Percentiles rank a stretch among this genome's conserved stretches.
Evolutionary conservation across 2,329 filamentous ascomycete species (phyloP).

Genomic region (Diaporthe vaccinii): DNA sequence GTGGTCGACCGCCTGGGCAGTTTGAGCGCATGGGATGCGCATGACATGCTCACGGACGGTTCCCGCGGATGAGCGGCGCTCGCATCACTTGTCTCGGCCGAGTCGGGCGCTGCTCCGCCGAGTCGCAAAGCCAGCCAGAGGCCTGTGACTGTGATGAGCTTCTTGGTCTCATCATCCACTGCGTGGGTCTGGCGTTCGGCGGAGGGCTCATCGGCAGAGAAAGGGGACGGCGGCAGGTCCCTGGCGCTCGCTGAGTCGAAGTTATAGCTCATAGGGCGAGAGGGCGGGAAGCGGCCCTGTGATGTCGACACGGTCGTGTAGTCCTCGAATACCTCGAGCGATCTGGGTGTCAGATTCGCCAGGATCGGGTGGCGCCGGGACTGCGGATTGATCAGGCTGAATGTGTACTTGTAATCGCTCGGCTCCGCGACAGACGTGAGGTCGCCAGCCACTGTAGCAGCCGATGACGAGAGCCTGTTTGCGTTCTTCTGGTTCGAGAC

Average conservation of each 20-base stretch:
- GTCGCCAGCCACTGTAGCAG: constrained; percentile 44
- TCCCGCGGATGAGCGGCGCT: constrained; percentile 47
- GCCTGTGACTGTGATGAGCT: constrained; percentile 65
- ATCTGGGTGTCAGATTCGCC: constrained; percentile 73
- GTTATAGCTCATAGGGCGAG: constrained; percentile 49
- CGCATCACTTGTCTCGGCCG: constrained; percentile 32
- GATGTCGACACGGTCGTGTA: constrained; percentile 72
- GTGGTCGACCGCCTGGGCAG: constrained; percentile 43
- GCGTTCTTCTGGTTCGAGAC: constrained; percentile 41
- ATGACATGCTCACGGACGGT: constrained; percentile 30
- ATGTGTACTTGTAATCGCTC: constrained; percentile 67
- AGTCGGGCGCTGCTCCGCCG: constrained; percentile 56
- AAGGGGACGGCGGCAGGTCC: constrained; percentile 29
- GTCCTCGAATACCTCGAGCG: constrained; percentile 77
- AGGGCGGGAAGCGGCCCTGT: constrained; percentile 62
- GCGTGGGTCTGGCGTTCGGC: constrained; percentile 51
- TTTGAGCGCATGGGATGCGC: not conserved
- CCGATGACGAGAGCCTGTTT: not conserved
- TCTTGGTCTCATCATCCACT: constrained; percentile 60
- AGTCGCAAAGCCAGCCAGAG: constrained; percentile 65
- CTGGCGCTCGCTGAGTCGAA: constrained; percentile 15
- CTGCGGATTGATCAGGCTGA: constrained; percentile 80
- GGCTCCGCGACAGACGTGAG: constrained; percentile 44
- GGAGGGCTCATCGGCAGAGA: constrained; percentile 29
- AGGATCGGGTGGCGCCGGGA: constrained; percentile 81